Evolutionary conservation across 306 rosid species (phyloP), one percentile per base, ranked within the genome.

Genomic region (Trifolium repens): DNA sequence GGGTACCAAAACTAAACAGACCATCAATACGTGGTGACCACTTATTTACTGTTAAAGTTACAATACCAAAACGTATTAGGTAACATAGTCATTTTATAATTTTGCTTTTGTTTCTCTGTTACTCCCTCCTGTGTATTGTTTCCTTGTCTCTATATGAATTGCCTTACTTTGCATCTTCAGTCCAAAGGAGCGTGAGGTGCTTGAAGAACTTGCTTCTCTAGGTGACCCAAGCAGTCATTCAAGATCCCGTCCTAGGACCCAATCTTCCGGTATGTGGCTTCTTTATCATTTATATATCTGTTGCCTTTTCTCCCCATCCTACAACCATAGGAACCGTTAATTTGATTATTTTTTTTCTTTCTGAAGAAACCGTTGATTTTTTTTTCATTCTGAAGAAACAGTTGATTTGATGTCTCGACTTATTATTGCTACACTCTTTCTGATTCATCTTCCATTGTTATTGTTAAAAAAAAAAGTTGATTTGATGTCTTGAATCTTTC

Each of bases 21-120:
- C 90, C 97, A 26, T 88, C 97, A 44, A 86, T 94, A 66, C 97
- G 99, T 26, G 97, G 99, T 5, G 97, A 94, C 76, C 99, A 94
- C 87, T 78, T 94, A 79, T 90, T 94, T 81, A 89, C 88, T 15
- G 88, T 94, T 63, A 89, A 94, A 85, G 96, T 94, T 70, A 84
- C 93, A 24, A 87, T 94, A 81, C 97, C 99, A 44, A 92, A 89
- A 72, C 93, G 96, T 60, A 72, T 91, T 71, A 91, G 99, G 99
- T 94, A 85, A 52, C 13, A 71, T 9, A 57, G 59, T 49, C 47
- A 26, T 75, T 83, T 77, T 78, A 40, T 62, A 72, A 37, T 66
- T 76, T 65, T 78, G 16, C 34, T 64, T 52, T 34, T 32, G 15
- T 76, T 57, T 73, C 16, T 54, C 27, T 69, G 58, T 44, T 59